These are phyloP conservation scores for Picochlorum sp. DNA, from an alignment of 139 green algal species.

Conservation along the genomic window DNA sequence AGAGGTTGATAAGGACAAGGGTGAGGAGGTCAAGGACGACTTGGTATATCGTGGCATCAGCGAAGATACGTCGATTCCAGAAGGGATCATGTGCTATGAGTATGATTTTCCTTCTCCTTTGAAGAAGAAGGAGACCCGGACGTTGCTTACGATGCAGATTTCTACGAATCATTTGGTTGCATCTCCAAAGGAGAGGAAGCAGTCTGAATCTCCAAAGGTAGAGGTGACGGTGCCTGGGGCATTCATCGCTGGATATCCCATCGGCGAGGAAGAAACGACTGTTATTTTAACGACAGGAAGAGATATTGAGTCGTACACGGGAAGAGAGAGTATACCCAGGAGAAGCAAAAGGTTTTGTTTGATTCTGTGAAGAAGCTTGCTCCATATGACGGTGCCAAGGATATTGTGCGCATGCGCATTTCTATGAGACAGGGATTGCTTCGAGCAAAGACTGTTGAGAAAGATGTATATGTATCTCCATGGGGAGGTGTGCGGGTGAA, in stretches of 20 bases:
- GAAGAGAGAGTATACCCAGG: too few relatives aligned
- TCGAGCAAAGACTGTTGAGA: slow-evolving; percentile 38
- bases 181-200: background rate
- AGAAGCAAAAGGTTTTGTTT: too few relatives aligned
- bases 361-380: too few relatives aligned
- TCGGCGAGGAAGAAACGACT: background rate
- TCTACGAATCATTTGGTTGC: background rate
- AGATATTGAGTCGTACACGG: too few relatives aligned
- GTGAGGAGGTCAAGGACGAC: slow-evolving; percentile 37
- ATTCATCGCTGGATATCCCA: background rate
- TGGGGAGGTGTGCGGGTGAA: slow-evolving; percentile 89
- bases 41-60: slow-evolving; percentile 31
- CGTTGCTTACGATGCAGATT: background rate
- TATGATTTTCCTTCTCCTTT: background rate
- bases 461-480: slow-evolving; percentile 83
- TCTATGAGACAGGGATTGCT: slow-evolving; percentile 67
- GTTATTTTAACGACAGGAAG: background rate
- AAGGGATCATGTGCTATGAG: background rate
- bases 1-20: slow-evolving; percentile 32
- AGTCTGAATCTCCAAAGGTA: background rate
- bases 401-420: slow-evolving; percentile 54
- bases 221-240: background rate
- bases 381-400: background rate
- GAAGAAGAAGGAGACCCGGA: background rate
- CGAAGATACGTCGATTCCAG: slow-evolving; percentile 5